Evolutionary conservation across 495 filamentous ascomycete genomes (phyloP), one percentile per base, ranked within the genome.

Genomic region (Aspergillus haitiensis): DNA sequence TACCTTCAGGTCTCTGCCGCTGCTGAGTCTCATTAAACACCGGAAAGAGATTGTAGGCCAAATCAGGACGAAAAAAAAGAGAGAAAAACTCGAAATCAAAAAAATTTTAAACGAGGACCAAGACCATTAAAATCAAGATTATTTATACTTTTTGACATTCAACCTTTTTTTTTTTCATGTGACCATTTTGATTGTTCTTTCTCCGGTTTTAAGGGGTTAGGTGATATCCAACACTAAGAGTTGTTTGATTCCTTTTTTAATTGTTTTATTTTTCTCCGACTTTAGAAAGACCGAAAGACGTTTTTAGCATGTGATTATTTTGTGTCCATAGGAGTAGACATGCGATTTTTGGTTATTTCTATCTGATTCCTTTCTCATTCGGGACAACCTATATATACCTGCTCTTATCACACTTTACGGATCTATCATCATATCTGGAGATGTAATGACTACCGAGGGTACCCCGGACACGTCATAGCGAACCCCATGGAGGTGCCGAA

Each of bases 1-100:
- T 96, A 95, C 82, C 69, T 95, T 55, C 84, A 92, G 78, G 74
- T 77, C 62, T 82, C 72, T 79, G 71, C 80, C 64, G 62, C 72
- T 72, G 54, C 71, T 32, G 63, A 70, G 64, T 51, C 66, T 54
- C 62, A 69, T 64, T 67, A 68, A 55, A 56, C 18, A 48, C 52
- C 12, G 12, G 15, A 31, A n/a, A 5, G 3, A 49, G 44, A 27
- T 27, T 27, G 1, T 33, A 27, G 47, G 13, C 37, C 48, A 36
- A 58, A 56, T 51, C 35, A 61, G 46, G 46, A 21, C 27, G 3
- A 52, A 54, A 32, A 48, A 44, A 42, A 53, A 64, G 52, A 40
- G 40, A 51, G 52, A 47, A 37, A 52, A 61, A 54, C 42, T 37
- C 57, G 39, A 31, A 58, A 50, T 35, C 55, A 52, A 50, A 58